Base-by-base conservation (phyloP, 768 basidiomycete species). In the Hygrocybe coccinea region DNA sequence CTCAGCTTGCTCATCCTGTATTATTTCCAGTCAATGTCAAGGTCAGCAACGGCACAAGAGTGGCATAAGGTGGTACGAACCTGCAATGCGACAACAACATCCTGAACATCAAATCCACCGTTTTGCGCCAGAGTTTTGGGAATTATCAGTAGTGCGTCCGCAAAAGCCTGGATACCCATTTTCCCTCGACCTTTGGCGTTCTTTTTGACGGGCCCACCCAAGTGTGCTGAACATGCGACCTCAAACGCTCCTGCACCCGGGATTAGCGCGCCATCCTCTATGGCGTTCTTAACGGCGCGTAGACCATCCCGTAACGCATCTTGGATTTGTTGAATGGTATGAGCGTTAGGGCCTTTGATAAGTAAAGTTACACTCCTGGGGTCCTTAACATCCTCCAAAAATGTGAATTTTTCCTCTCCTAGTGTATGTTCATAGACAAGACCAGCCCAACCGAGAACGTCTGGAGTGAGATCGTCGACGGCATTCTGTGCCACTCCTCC, bases 231-330 rank as follows among this genome's bases (percentile, higher is more conserved):
- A 65, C 92, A 95, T 29, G 95, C 86, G 10, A 98, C 82, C 71
- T 98, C 97, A 68, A 98, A 99, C 7, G 97, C 95, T 39, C 95
- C 97, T 0, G 93, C 97, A n/a, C 97, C 97, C 19, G 97, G 95
- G 55, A 98, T 79, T 54, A 98, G 76, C 35, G 79, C 76, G 49
- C 85, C 82, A 66, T 99, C 97, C 69, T 98, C 97, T 54, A 98
- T 76, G 21, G 90, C 91, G 67, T 99, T 99, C 77, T 98, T 98
- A 45, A 97, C 94, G 2, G 93, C 87, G 51, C 97, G 86, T 46
- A 98, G 79, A 22, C 97, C 97, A 69, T 99, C 97, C 29, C 97
- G 87, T 52, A 99, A 80, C n/a, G 95, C 97, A 69, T 99, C 97
- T 73, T 94, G 89, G 59, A 97, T 95, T 73, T 97, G 97, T 59